Conservation (phyloP, 2,329 filamentous ascomycete genomes). For the Phoma herbarum region DNA sequence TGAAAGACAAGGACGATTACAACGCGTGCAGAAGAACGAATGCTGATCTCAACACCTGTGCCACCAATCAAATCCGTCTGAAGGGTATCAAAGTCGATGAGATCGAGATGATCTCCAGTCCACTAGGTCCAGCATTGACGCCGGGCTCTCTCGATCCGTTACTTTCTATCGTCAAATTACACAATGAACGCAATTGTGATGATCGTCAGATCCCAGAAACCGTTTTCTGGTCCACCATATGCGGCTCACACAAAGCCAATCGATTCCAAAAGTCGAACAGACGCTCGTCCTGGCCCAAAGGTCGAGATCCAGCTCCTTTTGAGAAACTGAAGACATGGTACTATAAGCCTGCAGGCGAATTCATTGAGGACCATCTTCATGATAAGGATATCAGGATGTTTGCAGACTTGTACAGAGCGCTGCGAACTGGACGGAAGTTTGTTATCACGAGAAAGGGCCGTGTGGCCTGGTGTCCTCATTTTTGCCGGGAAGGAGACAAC, state of each 20-base stretch:
- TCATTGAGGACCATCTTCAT: background rate
- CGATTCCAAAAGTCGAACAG: background rate
- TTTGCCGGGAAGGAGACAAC: background rate
- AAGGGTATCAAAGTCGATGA: background rate
- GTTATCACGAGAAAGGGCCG: background rate
- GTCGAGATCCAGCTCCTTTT: background rate
- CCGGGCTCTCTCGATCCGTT: background rate
- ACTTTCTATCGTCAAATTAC: background rate
- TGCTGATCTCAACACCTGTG: background rate
- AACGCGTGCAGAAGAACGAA: background rate
- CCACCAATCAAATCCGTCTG: background rate
- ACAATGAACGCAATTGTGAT: background rate
- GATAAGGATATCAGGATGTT: background rate
- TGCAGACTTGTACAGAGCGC: background rate
- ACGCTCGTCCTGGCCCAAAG: background rate
- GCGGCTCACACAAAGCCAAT: background rate
- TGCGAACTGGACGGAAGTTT: background rate
- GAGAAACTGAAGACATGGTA: background rate
- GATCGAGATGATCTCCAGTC: background rate
- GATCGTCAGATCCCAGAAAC: background rate
- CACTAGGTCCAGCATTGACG: background rate
- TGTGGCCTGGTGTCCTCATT: slow-evolving; percentile 1
- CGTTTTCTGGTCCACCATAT: background rate
- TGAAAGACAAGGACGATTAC: background rate
- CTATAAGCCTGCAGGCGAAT: background rate